phyloP scores from a whole-genome alignment of 768 basidiomycete species.

The Tylopilus subfusipes region DNA sequence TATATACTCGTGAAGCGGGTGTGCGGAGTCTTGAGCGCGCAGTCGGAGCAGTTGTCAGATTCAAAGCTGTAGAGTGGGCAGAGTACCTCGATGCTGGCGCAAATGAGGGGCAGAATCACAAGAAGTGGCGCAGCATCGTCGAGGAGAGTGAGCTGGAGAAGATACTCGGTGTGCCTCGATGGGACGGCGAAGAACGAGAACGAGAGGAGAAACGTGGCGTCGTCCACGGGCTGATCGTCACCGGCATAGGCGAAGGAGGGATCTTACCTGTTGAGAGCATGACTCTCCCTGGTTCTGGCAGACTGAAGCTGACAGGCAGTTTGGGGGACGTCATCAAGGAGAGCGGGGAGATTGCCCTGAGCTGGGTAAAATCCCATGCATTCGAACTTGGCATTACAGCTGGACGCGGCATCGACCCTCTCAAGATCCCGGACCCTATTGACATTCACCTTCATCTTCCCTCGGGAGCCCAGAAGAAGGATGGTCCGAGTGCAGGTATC shows the following conservation, averaged over 20 bases:
- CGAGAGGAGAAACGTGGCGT: conserved; percentile 71
- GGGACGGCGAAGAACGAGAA: conserved; percentile 77
- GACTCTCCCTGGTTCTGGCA: conserved; percentile 69
- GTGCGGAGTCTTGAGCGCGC: conserved; percentile 88
- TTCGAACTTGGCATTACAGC: conserved; percentile 77
- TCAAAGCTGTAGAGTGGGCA: conserved; percentile 90
- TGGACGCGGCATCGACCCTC: conserved; percentile 63
- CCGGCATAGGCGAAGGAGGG: conserved; percentile 82
- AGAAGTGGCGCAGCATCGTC: conserved; percentile 57
- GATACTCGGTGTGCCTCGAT: conserved; percentile 77
- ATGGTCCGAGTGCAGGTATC: conserved; percentile 87
- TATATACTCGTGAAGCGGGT: conserved; percentile 88
- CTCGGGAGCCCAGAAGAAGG: conserved; percentile 88
- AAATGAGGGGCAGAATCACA: conserved; percentile 21
- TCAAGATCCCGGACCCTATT: conserved; percentile 67
- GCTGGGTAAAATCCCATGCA: conserved; percentile 87
- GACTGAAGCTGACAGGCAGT: conserved; percentile 75
- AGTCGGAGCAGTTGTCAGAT: conserved; percentile 83
- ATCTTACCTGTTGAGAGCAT: conserved; percentile 84
- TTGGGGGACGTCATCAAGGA: conserved; percentile 92
- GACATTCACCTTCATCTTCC: conserved; percentile 91
- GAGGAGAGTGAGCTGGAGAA: conserved; percentile 71
- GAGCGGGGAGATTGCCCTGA: conserved; percentile 84
- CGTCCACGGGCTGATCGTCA: conserved; percentile 86
- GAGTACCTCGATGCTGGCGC: conserved; percentile 43